A percentile compares a stretch with the other conserved stretches of the same genome.
phyloP scores from a whole-genome alignment of 306 rosid genomes.

The Abrus pulchellus region DNA sequence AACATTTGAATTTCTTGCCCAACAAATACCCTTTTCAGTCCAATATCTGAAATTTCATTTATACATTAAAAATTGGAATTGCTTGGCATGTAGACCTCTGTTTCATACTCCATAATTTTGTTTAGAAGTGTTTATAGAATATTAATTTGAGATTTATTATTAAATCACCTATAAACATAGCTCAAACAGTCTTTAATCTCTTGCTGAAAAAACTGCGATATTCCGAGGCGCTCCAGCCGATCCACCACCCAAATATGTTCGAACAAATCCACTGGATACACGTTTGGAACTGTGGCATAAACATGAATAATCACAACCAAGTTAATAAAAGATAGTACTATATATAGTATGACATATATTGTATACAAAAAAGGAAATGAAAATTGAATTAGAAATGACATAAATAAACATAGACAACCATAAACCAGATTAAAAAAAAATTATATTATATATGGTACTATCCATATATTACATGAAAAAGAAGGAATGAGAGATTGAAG shows the following conservation, averaged over 20 bases:
- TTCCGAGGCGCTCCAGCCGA: slow-evolving; percentile 86
- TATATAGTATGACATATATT: neutral
- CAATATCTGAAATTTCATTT: slow-evolving; percentile 64
- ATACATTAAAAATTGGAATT: neutral
- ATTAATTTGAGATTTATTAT: slow-evolving; percentile 12
- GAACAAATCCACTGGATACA: slow-evolving; percentile 87
- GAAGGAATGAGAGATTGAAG: neutral
- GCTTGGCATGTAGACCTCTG: neutral
- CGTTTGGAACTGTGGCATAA: slow-evolving; percentile 72
- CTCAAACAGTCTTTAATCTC: slow-evolving; percentile 70
- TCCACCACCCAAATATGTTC: slow-evolving; percentile 88
- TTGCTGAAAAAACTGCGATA: slow-evolving; percentile 68
- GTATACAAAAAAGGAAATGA: neutral
- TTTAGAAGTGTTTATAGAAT: neutral
- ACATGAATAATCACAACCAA: neutral
- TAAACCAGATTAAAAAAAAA: neutral
- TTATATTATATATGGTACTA: neutral
- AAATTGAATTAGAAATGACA: neutral
- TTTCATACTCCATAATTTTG: neutral
- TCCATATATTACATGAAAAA: neutral
- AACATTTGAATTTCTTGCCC: slow-evolving; percentile 83
- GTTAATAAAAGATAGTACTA: neutral
- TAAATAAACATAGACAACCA: neutral
- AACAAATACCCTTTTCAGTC: slow-evolving; percentile 83
- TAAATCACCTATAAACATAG: slow-evolving; percentile 70